These are phyloP conservation scores for Diaporthe citri DNA, from an alignment of 2,329 filamentous ascomycete genomes.

Conservation along the genomic window DNA sequence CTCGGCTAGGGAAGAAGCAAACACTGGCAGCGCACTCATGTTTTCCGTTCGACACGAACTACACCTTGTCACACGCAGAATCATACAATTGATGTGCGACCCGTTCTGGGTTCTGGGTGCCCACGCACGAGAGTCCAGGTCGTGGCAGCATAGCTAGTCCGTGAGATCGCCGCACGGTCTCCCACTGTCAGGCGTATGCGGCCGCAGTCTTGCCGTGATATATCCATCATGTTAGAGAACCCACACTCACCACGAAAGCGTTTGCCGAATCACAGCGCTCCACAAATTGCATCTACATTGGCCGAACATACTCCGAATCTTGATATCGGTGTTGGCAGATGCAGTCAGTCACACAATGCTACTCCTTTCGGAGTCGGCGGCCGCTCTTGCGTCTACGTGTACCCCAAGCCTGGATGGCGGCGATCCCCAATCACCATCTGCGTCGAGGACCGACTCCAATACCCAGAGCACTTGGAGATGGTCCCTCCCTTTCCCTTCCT, in stretches of 20 bases:
- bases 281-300: conserved; percentile 14
- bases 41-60: conserved; percentile 22
- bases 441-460: conserved; percentile 25
- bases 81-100: background rate
- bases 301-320: conserved; percentile 35
- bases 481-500: background rate
- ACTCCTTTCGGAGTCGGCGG: conserved; percentile 11
- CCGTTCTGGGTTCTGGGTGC: conserved; percentile 4
- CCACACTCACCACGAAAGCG: background rate
- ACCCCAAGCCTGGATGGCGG: conserved; percentile 10
- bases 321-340: conserved; percentile 17
- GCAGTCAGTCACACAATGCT: conserved; percentile 7
- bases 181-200: background rate
- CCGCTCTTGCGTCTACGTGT: conserved; percentile 17
- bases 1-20: conserved; percentile 2
- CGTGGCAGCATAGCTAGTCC: background rate
- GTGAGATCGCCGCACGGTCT: conserved; percentile 9
- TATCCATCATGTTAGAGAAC: conserved; percentile 24
- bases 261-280: conserved; percentile 29
- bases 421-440: background rate
- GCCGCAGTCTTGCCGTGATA: conserved; percentile 26
- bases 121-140: conserved; percentile 4
- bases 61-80: background rate
- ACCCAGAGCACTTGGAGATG: background rate
- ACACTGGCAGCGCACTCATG: conserved; percentile 9